Evolutionary conservation across 495 filamentous ascomycete genomes (phyloP).

Genomic region (Penicillium ochrochloron): DNA sequence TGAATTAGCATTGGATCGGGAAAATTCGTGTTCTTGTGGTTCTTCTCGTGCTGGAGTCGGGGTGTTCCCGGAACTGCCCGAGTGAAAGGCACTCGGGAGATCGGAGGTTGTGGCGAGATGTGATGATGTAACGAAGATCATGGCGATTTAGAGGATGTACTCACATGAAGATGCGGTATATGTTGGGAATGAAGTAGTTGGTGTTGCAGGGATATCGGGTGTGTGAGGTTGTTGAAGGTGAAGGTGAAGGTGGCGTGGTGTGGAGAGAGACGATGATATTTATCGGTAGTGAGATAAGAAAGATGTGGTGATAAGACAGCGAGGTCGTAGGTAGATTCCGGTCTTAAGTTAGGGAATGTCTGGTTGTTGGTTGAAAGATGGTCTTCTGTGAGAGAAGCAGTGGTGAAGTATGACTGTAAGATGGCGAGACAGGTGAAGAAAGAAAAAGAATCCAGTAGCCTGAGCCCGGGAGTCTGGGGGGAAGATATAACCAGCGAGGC

Average conservation of each 20-base stretch:
- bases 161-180: slow-evolving; percentile 18
- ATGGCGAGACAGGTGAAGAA: neutral
- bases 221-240: neutral
- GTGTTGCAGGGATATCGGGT: neutral
- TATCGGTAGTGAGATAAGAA: slow-evolving; percentile 5
- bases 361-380: neutral
- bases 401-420: neutral
- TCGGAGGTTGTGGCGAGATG: slow-evolving; percentile 20
- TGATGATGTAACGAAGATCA: slow-evolving; percentile 19
- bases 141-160: slow-evolving; percentile 10
- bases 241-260: neutral
- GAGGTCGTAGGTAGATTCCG: neutral
- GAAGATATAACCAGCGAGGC: neutral
- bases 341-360: neutral
- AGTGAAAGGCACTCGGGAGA: slow-evolving; percentile 15
- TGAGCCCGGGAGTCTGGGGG: neutral
- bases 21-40: neutral
- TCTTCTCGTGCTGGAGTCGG: slow-evolving; percentile 10
- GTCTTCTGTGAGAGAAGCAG: neutral
- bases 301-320: slow-evolving; percentile 2
- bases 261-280: neutral
- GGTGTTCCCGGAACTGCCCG: slow-evolving; percentile 26
- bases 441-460: neutral
- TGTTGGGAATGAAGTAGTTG: neutral
- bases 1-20: neutral